Percentiles rank a stretch among this genome's conserved stretches.
Evolutionary conservation across 768 basidiomycete species (phyloP).

Genomic region (Lentinula sp.): DNA sequence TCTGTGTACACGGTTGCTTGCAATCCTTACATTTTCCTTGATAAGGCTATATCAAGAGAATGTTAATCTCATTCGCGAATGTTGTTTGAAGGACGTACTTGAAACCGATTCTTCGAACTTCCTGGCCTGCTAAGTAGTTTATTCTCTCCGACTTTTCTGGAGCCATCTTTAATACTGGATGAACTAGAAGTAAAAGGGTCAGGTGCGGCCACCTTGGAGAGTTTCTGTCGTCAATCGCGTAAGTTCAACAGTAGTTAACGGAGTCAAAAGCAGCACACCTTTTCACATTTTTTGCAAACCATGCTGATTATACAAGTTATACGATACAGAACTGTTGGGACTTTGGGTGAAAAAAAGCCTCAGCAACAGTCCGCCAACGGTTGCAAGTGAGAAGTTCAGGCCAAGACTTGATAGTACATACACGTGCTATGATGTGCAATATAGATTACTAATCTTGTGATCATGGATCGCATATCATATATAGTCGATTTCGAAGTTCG

Average conservation of each 20-base stretch:
- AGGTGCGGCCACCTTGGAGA: slow-evolving; percentile 84
- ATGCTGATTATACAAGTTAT: slow-evolving; percentile 28
- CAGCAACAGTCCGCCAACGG: too few relatives aligned
- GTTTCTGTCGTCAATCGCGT: slow-evolving; percentile 50
- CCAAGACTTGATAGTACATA: background rate
- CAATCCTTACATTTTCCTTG: slow-evolving; percentile 85
- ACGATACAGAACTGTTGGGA: background rate
- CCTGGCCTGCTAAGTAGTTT: slow-evolving; percentile 70
- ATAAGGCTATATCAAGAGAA: slow-evolving; percentile 53
- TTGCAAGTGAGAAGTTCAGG: background rate
- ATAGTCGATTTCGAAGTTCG: background rate
- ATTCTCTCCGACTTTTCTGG: slow-evolving; percentile 80
- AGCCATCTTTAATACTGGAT: slow-evolving; percentile 70
- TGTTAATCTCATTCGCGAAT: background rate
- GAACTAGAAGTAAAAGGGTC: slow-evolving; percentile 80
- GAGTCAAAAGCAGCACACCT: slow-evolving; percentile 28
- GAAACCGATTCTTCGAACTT: slow-evolving; percentile 70
- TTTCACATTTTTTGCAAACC: slow-evolving; percentile 88
- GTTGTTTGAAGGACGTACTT: slow-evolving; percentile 35
- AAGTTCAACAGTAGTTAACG: background rate
- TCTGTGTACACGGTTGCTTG: slow-evolving; percentile 79
- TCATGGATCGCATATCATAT: background rate
- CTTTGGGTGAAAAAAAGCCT: too few relatives aligned
- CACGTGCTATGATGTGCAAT: background rate
- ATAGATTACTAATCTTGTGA: background rate